These are phyloP conservation scores for Cyberlindnera saturnus DNA, from an alignment of 805 yeast genomes.

Conservation along the genomic window DNA sequence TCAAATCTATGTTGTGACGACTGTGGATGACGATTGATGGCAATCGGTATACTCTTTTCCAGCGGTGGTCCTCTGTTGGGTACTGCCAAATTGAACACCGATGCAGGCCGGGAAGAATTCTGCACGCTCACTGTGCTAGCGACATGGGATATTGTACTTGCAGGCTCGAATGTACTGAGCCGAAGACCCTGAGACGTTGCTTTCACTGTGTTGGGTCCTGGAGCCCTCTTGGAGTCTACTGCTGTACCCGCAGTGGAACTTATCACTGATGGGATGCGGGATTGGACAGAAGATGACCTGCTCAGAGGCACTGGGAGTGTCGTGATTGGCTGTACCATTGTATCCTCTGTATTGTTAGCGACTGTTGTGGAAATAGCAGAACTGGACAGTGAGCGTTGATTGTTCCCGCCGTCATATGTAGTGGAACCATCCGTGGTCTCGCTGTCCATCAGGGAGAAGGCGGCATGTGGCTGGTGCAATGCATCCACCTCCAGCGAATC, in stretches of 20 bases:
- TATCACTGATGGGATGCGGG: conserved; percentile 2
- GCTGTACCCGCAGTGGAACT: conserved; percentile 5
- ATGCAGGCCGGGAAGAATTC: conserved; percentile 17
- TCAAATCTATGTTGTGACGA: conserved; percentile 22
- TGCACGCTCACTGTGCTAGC: conserved; percentile 15
- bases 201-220: conserved; percentile 10
- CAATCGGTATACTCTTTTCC: conserved; percentile 14
- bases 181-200: conserved; percentile 18
- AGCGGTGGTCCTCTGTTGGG: conserved; percentile 9
- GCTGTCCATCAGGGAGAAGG: no score
- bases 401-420: no score
- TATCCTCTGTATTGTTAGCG: not conserved
- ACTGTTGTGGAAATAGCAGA: no score
- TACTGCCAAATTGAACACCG: conserved; percentile 11
- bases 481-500: no score
- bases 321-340: not conserved
- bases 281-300: conserved; percentile 1
- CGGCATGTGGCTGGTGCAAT: no score
- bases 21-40: conserved; percentile 13
- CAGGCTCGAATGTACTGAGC: conserved; percentile 18
- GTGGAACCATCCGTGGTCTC: no score
- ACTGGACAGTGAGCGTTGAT: no score
- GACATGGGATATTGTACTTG: conserved; percentile 13
- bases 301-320: not conserved
- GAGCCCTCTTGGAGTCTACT: not conserved